phyloP scores from a whole-genome alignment of 2,329 filamentous ascomycete genomes.

The Epichloe sylvatica region DNA sequence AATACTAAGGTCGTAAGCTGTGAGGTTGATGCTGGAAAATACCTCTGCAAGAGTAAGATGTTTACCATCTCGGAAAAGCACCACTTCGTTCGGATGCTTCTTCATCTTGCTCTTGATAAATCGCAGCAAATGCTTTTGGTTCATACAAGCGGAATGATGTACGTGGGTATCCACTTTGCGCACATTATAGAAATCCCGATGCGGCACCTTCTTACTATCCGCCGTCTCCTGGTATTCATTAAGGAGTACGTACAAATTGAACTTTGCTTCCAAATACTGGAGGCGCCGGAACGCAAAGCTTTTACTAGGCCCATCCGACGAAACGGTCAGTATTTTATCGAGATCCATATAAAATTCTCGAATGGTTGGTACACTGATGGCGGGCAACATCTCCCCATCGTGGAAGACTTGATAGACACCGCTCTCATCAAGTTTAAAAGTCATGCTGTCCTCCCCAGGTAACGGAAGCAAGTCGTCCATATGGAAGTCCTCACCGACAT shows the following conservation, averaged over 20 bases:
- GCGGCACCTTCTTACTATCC: conserved; percentile 93
- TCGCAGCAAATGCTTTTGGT: conserved; percentile 92
- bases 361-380: conserved; percentile 76
- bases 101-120: conserved; percentile 99
- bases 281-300: conserved; percentile 91
- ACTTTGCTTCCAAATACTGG: conserved; percentile 93
- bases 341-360: conserved; percentile 94
- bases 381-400: conserved; percentile 47
- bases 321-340: conserved; percentile 74
- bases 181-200: conserved; percentile 98
- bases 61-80: conserved; percentile 83
- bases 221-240: conserved; percentile 98
- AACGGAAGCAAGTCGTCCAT: conserved; percentile 65
- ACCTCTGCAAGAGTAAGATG: conserved; percentile 84
- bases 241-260: conserved; percentile 81
- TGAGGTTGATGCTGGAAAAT: conserved; percentile 93
- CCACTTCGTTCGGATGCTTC: conserved; percentile 87
- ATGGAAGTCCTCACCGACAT: conserved; percentile 87
- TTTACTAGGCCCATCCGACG: conserved; percentile 89
- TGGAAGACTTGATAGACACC: conserved; percentile 89
- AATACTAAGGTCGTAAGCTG: conserved; percentile 93
- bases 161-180: conserved; percentile 98
- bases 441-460: conserved; percentile 55
- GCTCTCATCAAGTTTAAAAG: conserved; percentile 64
- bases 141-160: conserved; percentile 98